These are phyloP conservation scores for Knufia petricola DNA, from an alignment of 2,329 filamentous ascomycete genomes.

Conservation along the genomic window DNA sequence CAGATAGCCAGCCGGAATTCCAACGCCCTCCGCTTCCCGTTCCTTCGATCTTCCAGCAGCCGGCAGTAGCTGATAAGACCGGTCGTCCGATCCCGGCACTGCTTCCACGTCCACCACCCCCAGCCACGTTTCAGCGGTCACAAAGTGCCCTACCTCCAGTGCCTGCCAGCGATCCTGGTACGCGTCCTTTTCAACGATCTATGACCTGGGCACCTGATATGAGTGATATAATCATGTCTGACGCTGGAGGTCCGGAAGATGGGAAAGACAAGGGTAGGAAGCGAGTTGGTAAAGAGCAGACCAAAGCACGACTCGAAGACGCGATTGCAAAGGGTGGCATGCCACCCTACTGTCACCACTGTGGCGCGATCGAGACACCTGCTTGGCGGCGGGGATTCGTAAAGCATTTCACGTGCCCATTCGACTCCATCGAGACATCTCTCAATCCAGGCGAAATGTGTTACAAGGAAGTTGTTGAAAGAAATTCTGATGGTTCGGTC, in stretches of 20 bases:
- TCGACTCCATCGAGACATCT: conserved; percentile 60
- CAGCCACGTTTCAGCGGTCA: neutral
- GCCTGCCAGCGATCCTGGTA: conserved; percentile 44
- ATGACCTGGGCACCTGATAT: conserved; percentile 37
- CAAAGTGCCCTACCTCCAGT: conserved; percentile 23
- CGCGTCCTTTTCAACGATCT: conserved; percentile 33
- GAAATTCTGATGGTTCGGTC: conserved; percentile 53
- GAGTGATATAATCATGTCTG: conserved; percentile 35
- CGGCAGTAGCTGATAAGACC: conserved; percentile 1
- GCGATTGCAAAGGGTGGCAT: conserved; percentile 68
- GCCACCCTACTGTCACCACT: conserved; percentile 84
- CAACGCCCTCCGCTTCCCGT: conserved; percentile 2
- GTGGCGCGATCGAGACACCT: conserved; percentile 87
- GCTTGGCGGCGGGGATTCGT: conserved; percentile 92
- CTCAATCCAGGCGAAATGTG: conserved; percentile 65
- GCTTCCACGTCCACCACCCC: conserved; percentile 16
- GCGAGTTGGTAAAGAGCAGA: conserved; percentile 55
- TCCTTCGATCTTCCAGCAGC: neutral
- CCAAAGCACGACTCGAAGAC: conserved; percentile 45
- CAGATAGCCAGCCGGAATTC: neutral
- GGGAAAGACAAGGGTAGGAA: conserved; percentile 46
- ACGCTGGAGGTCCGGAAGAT: conserved; percentile 28
- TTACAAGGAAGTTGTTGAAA: conserved; percentile 59
- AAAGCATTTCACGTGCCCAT: conserved; percentile 62
- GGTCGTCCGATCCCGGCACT: conserved; percentile 7